Base-by-base conservation (phyloP, 805 yeast genomes). In the Komagataella mondaviorum region DNA sequence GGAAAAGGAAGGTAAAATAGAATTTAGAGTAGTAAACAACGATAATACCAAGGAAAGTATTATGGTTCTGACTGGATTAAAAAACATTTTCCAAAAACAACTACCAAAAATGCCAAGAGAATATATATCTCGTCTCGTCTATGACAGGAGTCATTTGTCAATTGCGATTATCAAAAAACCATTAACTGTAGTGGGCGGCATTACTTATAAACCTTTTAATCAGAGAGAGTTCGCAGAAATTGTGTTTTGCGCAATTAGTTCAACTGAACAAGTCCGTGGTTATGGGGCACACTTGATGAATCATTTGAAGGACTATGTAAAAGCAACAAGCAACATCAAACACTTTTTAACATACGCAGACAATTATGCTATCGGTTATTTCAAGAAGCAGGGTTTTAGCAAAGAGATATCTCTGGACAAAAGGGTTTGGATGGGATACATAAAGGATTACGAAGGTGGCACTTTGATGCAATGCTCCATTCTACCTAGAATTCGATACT, bases 271-370 rank as follows among this genome's bases (percentile, higher is more conserved):
- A 70, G 99, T 93, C 17, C 72, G 97, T 56, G 99, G 99, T 43
- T 93, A 93, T 63, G 99, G 99, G 67, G 99, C 99, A 0, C 99
- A 93, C 67, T 67, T 93, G 61, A 93, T 93, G 99, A 93, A 93
- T 65, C 99, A 93, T 69, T 71, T 93, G 58, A 93, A 93, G 63
- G 99, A 93, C 67, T 93, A 91, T 65, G 97, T 93, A 45, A 75
- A 88, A 57, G 83, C 88, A 18, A 89, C 97, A 0, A 80, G 95
- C 6, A 86, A 84, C 23, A 83, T 91, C 52, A 82, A 81, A 67
- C 83, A 91, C 64, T 91, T 91, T 62, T 67, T 91, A 55, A 91
- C 98, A 1, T 91, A 93, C 69, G 99, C 99, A 3, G 99, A 93
- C 72, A 93, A 93, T 68, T 93, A 93, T 66, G 99, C 99, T 52